These are phyloP conservation scores for Cardiospermum halicacabum DNA, from an alignment of 345 rosid genomes.

Conservation along the genomic window DNA sequence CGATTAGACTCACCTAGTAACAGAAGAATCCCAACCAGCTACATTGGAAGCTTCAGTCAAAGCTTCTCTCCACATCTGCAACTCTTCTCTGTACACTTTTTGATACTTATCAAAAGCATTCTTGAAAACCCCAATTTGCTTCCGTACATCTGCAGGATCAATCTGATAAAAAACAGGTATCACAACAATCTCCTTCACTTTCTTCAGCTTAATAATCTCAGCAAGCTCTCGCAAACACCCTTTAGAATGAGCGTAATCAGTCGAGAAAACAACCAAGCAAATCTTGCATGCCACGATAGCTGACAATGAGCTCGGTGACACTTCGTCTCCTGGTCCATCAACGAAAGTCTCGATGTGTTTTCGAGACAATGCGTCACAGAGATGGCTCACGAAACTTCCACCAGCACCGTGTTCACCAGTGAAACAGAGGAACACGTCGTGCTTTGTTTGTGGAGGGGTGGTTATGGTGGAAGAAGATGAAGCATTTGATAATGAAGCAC, in stretches of 20 bases:
- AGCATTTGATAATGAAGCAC: not conserved
- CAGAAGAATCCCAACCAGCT: conserved; percentile 11
- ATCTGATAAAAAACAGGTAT: not conserved
- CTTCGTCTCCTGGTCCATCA: not conserved
- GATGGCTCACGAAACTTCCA: not conserved
- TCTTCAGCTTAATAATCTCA: not conserved
- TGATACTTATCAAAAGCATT: not conserved
- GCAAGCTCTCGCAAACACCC: not conserved
- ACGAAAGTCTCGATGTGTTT: not conserved
- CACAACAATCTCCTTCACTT: not conserved
- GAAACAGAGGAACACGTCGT: not conserved
- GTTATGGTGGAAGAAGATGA: not conserved
- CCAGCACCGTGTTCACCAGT: not conserved
- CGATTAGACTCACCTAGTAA: not conserved
- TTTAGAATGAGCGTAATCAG: not conserved
- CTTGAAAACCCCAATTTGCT: not conserved
- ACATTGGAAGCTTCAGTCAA: not conserved
- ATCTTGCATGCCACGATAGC: not conserved
- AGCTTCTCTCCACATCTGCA: not conserved
- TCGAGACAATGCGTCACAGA: not conserved
- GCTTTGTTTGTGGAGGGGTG: not conserved
- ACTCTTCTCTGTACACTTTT: not conserved
- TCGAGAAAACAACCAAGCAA: not conserved
- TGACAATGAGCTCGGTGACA: not conserved
- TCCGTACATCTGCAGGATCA: not conserved